Evolutionary conservation across 78 protist genomes (phyloP).

Genomic region (Dictyostelium firmibasis): DNA sequence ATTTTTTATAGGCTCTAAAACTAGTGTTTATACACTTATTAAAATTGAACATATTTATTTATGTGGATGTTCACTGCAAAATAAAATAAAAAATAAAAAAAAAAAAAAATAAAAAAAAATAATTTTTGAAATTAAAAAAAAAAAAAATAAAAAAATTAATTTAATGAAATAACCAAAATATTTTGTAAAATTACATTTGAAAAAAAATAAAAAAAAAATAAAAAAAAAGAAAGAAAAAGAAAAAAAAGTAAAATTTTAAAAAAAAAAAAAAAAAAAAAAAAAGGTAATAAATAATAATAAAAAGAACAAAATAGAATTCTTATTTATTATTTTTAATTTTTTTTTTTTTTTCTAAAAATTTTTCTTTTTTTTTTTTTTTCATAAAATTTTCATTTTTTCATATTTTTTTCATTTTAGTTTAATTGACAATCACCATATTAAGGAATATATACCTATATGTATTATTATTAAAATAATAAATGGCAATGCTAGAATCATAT

Average conservation of each 20-base stretch:
- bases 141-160: neutral
- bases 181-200: no score
- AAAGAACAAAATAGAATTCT: no score
- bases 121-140: no score
- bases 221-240: no score
- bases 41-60: neutral
- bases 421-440: neutral
- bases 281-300: no score
- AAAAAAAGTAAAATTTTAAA: no score
- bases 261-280: no score
- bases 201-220: no score
- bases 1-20: neutral
- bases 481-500: constrained; percentile 61
- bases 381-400: neutral
- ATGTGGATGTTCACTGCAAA: neutral
- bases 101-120: neutral
- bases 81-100: neutral
- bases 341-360: neutral
- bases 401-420: neutral
- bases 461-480: neutral
- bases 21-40: neutral
- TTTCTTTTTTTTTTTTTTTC: neutral
- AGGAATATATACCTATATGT: neutral
- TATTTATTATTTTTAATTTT: neutral
- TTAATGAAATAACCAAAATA: no score